A percentile compares a stretch with the other conserved stretches of the same genome.
Conservation (phyloP, 306 rosid species). For the Vigna angularis region DNA sequence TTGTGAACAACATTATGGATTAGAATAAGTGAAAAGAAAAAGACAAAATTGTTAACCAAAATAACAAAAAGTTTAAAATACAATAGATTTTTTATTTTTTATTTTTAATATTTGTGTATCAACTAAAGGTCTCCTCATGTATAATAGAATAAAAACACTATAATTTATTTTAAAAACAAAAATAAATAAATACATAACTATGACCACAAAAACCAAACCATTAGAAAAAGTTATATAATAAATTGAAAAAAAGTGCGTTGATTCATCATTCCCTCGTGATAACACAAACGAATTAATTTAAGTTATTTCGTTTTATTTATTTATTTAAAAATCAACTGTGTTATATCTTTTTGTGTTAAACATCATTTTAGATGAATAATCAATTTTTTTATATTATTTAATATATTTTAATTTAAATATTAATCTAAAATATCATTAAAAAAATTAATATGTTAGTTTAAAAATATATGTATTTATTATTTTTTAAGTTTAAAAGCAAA, state of each 20-base stretch:
- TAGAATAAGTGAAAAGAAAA: neutral
- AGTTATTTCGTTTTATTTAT: neutral
- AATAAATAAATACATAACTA: neutral
- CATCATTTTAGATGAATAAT: too few species aligned
- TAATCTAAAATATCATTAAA: too few species aligned
- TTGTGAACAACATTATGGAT: neutral
- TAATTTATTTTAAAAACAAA: too few species aligned
- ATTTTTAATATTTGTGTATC: neutral
- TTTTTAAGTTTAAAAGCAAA: too few species aligned
- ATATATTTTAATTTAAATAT: too few species aligned
- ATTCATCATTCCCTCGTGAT: too few species aligned
- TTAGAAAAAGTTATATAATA: neutral
- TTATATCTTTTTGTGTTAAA: too few species aligned
- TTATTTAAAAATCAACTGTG: neutral
- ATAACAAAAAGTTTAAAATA: slow-evolving; percentile 27
- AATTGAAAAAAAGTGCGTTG: too few species aligned
- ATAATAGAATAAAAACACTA: neutral
- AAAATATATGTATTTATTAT: too few species aligned
- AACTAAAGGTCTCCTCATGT: neutral
- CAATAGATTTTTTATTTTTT: too few species aligned
- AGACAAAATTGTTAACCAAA: neutral
- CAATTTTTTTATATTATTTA: too few species aligned
- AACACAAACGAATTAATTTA: neutral
- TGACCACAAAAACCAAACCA: slow-evolving; percentile 1
- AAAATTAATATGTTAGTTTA: too few species aligned